Evolutionary conservation across 2,329 filamentous ascomycete species (phyloP), one percentile per base, ranked within the genome.

Genomic region (Leptographium radiaticola): DNA sequence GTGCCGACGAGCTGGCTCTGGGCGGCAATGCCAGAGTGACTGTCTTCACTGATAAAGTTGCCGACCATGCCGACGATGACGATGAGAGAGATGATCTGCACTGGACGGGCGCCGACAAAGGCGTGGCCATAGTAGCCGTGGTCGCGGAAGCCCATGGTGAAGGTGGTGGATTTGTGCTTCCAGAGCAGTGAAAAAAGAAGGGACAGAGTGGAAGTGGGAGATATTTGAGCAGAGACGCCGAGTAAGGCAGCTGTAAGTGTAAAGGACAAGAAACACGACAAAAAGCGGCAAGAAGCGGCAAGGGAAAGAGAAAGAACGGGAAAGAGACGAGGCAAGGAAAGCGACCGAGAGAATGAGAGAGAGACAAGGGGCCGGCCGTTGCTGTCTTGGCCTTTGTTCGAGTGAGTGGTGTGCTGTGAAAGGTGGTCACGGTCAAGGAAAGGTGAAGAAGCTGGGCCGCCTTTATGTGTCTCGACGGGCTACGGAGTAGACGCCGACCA

Each of bases 1-100:
- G 87, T 89, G 34, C 83, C 88, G 34, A 95, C 79, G 25, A 96
- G 74, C 48, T 89, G 81, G 51, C 79, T 73, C 0, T 89, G 87
- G 0, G 86, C 81, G 34, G 78, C 74, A 53, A 83, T 77, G 58
- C 83, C 76, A 25, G 75, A 77, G 45, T 74, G 71, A 46, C 88
- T 80, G 65, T 94, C 89, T 61, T 87, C 77, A 30, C 82, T 76
- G 62, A 95, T 83, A 68, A 95, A 94, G 68, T 90, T 89, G 63
- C 85, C 80, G 0, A 82, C 82, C 66, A 95, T 80, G 47, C 89
- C 88, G 59, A 95, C 84, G 60, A 93, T 81, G 55, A 83, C 74
- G 55, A 93, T 74, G 64, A 95, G 83, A 31, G 80, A 80, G 58
- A 86, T 70, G 56, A 80, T 75, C 66, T 94, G 83, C 60, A 90